Evolutionary conservation across 106 monocot species (phyloP).

Genomic region (Narthecium ossifragum): DNA sequence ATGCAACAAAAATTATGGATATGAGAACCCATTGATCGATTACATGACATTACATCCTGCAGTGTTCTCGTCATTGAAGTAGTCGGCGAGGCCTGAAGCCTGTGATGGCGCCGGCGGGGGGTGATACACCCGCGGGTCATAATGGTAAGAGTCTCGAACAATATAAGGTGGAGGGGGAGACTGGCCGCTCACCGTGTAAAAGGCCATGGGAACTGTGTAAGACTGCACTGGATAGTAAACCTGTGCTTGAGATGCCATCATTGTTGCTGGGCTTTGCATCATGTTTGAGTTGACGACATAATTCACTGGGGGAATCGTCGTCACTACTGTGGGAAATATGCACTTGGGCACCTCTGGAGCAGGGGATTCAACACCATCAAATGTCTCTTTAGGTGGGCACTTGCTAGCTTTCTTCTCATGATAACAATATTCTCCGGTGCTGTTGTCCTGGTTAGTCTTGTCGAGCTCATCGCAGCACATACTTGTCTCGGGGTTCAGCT

Average conservation of each 20-base stretch:
- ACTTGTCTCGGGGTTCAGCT: too few species aligned
- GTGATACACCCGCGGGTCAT: slow-evolving; percentile 10
- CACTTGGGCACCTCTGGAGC: neutral
- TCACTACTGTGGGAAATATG: slow-evolving; percentile 5
- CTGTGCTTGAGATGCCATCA: slow-evolving; percentile 5
- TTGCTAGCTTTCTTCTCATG: slow-evolving; percentile 9
- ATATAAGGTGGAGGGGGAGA: slow-evolving; percentile 19
- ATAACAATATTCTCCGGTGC: too few species aligned
- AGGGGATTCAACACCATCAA: neutral
- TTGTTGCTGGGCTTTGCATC: neutral
- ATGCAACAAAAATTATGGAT: too few species aligned
- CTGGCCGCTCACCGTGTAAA: slow-evolving; percentile 19
- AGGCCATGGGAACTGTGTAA: slow-evolving; percentile 17
- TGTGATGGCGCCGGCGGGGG: slow-evolving; percentile 9
- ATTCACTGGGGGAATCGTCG: slow-evolving; percentile 27
- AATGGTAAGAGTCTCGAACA: slow-evolving; percentile 15
- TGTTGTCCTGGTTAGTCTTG: too few species aligned
- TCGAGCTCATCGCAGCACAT: too few species aligned
- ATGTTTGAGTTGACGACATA: slow-evolving; percentile 15
- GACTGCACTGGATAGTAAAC: slow-evolving; percentile 35
- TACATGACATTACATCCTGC: slow-evolving; percentile 73
- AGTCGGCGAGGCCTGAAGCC: slow-evolving; percentile 36
- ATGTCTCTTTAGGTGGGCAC: neutral
- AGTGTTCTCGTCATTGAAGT: slow-evolving; percentile 88
- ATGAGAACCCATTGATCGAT: too few species aligned